phyloP scores from a whole-genome alignment of 176 grass and related monocot genomes.

The Aegilops longissima region DNA sequence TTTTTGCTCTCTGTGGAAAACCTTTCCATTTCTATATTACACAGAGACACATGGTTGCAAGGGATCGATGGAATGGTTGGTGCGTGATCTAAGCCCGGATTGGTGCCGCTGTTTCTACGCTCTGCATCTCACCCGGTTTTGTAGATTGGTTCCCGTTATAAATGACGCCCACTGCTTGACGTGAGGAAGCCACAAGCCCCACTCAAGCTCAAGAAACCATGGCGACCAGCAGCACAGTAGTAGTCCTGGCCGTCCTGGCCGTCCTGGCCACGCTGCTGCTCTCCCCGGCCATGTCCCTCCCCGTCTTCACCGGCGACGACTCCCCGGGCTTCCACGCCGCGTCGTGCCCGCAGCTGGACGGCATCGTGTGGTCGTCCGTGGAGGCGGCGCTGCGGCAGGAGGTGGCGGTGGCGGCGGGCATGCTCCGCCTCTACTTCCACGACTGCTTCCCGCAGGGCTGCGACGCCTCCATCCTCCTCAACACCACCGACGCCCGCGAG shows the following conservation, averaged over 20 bases:
- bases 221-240: background rate
- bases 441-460: constrained; percentile 67
- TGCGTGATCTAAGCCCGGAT: background rate
- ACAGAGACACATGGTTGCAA: background rate
- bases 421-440: constrained; percentile 59
- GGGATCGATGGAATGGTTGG: background rate
- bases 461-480: constrained; percentile 49
- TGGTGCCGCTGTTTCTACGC: background rate
- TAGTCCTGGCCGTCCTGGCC: background rate
- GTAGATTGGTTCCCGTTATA: background rate
- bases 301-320: background rate
- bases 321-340: background rate
- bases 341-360: background rate
- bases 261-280: background rate
- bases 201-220: background rate
- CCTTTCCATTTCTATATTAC: background rate
- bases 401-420: background rate
- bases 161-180: background rate
- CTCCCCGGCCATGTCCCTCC: background rate
- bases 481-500: background rate
- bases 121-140: background rate
- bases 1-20: background rate
- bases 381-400: background rate
- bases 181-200: constrained; percentile 14
- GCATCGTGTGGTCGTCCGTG: background rate